A percentile compares a stretch with the other conserved stretches of the same genome.
phyloP scores from a whole-genome alignment of 345 rosid genomes.

The Heritiera littoralis region DNA sequence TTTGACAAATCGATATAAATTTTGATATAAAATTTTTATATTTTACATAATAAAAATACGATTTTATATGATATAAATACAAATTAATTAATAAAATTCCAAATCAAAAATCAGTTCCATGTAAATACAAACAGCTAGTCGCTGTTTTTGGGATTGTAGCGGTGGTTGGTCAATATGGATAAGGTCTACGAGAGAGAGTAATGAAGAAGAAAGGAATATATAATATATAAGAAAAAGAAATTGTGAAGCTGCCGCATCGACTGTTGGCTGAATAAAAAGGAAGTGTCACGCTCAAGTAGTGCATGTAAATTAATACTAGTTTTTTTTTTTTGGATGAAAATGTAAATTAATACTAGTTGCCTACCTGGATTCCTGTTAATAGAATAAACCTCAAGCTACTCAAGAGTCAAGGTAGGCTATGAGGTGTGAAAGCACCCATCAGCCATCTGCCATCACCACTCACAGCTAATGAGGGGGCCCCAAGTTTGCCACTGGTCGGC shows the following conservation, averaged over 20 bases:
- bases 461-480: slow-evolving; percentile 3
- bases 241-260: neutral
- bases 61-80: too few relatives aligned
- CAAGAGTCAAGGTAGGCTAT: neutral
- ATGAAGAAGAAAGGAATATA: slow-evolving; percentile 4
- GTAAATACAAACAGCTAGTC: neutral
- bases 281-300: neutral
- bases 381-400: slow-evolving; percentile 5
- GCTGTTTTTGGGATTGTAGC: neutral
- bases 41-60: too few relatives aligned
- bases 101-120: neutral
- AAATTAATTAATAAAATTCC: neutral
- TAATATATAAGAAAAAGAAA: neutral
- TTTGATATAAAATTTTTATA: too few relatives aligned
- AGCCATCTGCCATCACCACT: neutral
- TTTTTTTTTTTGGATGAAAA: too few relatives aligned
- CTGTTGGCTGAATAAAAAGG: neutral
- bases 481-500: neutral
- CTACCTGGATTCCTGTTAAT: neutral
- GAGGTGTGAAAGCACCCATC: neutral
- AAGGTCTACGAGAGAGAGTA: neutral
- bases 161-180: neutral
- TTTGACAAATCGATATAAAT: too few relatives aligned
- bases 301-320: neutral
- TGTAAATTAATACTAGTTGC: neutral